phyloP scores from a whole-genome alignment of 2,329 filamentous ascomycete genomes.

The Chlorencoelia australis region DNA sequence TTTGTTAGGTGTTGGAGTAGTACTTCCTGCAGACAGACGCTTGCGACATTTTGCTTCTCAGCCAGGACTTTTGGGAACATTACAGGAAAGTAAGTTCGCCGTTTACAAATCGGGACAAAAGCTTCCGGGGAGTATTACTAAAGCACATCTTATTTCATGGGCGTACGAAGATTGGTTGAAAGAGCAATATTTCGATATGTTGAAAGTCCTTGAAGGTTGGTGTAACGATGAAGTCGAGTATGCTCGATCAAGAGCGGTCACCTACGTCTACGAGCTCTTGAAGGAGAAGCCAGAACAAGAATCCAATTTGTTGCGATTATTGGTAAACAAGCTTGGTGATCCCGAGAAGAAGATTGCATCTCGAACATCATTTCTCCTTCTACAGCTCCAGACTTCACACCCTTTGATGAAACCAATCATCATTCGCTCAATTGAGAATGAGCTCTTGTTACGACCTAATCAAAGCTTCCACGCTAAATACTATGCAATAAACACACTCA shows the following conservation, averaged over 20 bases:
- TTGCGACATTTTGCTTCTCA: constrained; percentile 72
- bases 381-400: constrained; percentile 81
- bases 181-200: constrained; percentile 81
- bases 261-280: constrained; percentile 82
- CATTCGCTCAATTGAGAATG: constrained; percentile 74
- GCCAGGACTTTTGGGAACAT: constrained; percentile 59
- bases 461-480: constrained; percentile 87
- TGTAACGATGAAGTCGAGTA: constrained; percentile 94
- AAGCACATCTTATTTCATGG: constrained; percentile 76
- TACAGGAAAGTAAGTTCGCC: constrained; percentile 48
- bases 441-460: constrained; percentile 76
- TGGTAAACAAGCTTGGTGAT: constrained; percentile 96
- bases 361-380: constrained; percentile 80
- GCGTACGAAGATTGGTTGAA: constrained; percentile 94
- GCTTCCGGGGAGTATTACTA: constrained; percentile 64
- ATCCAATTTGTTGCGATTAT: constrained; percentile 76
- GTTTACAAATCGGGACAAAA: constrained; percentile 59
- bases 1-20: constrained; percentile 77
- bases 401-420: constrained; percentile 90
- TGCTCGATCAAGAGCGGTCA: constrained; percentile 76
- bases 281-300: constrained; percentile 97
- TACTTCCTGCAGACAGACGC: constrained; percentile 75
- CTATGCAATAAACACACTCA: constrained; percentile 91
- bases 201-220: constrained; percentile 87
- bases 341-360: constrained; percentile 93